Evolutionary conservation across 1,139 yeast species (phyloP), one percentile per base, ranked within the genome.

Genomic region (Lodderomyces beijingensis): DNA sequence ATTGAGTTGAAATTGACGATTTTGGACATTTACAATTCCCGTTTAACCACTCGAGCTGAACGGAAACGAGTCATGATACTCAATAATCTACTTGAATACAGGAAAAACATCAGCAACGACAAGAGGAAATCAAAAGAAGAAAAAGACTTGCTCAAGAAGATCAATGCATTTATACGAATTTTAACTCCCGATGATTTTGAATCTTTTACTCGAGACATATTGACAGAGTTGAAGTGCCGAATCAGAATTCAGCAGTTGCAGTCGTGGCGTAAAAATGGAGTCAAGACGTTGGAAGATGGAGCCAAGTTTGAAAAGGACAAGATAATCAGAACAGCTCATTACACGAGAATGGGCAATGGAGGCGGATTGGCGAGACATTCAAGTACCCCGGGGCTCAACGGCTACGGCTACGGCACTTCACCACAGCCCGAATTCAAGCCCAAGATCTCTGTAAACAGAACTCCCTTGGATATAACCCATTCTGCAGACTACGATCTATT

Each of bases 1-100:
- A 80, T 89, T 31, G 95, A 91, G 51, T 73, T 91, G 50, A 91
- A 91, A 55, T 69, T 91, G 45, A 79, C 95, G 1, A 81, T 88
- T 4, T 64, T 91, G 45, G 95, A 87, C 43, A 89, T 91, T 34
- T 91, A 91, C 57, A 88, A 86, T 55, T 82, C 94, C 23, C 72
- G 95, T 45, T 71, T 91, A 44, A 87, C 96, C 3, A 72, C 93
- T 7, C 78, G 98, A 53, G 95, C 96, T 1, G 98, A 91, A 55
- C 74, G 95, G 47, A 91, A 91, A 58, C 73, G 97, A 41, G 68
- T 81, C 11, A 70, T 91, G 57, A 66, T 93, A 38, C 76, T 79
- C 39, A 89, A 93, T 52, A 70, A 75, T 38, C 63, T 91, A 44
- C 65, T 89, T 53, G 97, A 93, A 37, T 91, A 89, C 56, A 72